phyloP scores from a whole-genome alignment of 805 yeast species.

The Lachancea thermotolerans region DNA sequence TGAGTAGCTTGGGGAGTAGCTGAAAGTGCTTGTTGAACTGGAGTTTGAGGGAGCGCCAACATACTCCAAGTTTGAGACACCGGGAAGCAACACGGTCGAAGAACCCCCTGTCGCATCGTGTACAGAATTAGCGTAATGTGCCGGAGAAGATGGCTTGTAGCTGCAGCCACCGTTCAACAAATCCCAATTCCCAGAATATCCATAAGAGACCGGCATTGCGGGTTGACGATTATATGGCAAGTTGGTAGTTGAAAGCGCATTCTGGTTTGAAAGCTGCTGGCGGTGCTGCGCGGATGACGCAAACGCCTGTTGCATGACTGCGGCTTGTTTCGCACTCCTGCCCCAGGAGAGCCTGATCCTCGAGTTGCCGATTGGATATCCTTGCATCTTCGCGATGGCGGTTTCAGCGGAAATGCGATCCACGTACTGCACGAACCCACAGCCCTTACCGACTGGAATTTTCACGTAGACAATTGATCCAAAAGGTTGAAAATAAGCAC shows the following conservation, averaged over 20 bases:
- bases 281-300: slow-evolving; percentile 24
- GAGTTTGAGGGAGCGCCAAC: neutral
- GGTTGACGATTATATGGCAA: slow-evolving; percentile 18
- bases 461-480: slow-evolving; percentile 74
- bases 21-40: neutral
- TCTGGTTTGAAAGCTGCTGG: slow-evolving; percentile 17
- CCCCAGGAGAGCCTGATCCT: slow-evolving; percentile 88
- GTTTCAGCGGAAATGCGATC: slow-evolving; percentile 76
- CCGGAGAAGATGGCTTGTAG: slow-evolving; percentile 6
- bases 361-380: slow-evolving; percentile 78
- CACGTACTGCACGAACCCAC: slow-evolving; percentile 83
- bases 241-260: slow-evolving; percentile 7
- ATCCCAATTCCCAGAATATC: slow-evolving; percentile 11
- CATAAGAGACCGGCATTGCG: slow-evolving; percentile 7
- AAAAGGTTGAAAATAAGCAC: slow-evolving; percentile 53
- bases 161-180: slow-evolving; percentile 8
- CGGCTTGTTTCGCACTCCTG: slow-evolving; percentile 38
- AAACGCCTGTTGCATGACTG: slow-evolving; percentile 15
- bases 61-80: slow-evolving; percentile 5
- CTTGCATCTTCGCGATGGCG: slow-evolving; percentile 84
- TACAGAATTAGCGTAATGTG: neutral
- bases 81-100: slow-evolving; percentile 5
- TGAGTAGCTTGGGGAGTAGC: slow-evolving; percentile 2
- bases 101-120: neutral
- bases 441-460: slow-evolving; percentile 66